phyloP scores from a whole-genome alignment of 345 rosid species.

The Lagerstroemia speciosa region DNA sequence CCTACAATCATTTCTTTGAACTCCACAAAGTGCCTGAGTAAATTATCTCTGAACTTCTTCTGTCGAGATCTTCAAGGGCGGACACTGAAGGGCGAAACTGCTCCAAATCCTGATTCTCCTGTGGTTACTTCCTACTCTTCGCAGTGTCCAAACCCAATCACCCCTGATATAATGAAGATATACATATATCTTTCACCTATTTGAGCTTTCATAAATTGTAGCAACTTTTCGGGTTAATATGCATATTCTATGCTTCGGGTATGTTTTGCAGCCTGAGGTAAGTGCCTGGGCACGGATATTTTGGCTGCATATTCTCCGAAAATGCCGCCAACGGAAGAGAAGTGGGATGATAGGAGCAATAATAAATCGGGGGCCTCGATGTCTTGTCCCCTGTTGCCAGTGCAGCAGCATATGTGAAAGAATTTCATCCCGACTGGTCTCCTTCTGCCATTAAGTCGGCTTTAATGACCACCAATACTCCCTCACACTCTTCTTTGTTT shows the following conservation, averaged over 20 bases:
- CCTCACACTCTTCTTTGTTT: not conserved
- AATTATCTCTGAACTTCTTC: not conserved
- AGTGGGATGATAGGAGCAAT: not conserved
- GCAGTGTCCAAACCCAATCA: constrained; percentile 24
- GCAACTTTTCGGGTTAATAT: not conserved
- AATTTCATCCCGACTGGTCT: constrained; percentile 8
- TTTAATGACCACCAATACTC: constrained; percentile 29
- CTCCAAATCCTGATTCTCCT: constrained; percentile 26
- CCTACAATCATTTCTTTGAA: not conserved
- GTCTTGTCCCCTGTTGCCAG: constrained; percentile 17
- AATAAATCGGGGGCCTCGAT: constrained; percentile 2
- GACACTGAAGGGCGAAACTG: constrained; percentile 23
- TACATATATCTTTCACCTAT: not conserved
- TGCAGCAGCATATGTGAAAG: constrained; percentile 28
- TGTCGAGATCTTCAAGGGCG: constrained; percentile 20
- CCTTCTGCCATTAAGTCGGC: constrained; percentile 31
- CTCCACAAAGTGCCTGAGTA: not conserved
- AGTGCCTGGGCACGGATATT: not conserved
- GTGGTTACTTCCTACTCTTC: constrained; percentile 30
- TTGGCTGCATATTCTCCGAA: not conserved
- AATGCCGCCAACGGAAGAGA: not conserved
- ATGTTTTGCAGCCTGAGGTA: not conserved
- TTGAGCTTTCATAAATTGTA: not conserved
- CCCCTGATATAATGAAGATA: constrained; percentile 26
- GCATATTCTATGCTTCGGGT: not conserved